These are phyloP conservation scores for Wickerhamomyces mucosus DNA, from an alignment of 805 yeast species.

Conservation along the genomic window DNA sequence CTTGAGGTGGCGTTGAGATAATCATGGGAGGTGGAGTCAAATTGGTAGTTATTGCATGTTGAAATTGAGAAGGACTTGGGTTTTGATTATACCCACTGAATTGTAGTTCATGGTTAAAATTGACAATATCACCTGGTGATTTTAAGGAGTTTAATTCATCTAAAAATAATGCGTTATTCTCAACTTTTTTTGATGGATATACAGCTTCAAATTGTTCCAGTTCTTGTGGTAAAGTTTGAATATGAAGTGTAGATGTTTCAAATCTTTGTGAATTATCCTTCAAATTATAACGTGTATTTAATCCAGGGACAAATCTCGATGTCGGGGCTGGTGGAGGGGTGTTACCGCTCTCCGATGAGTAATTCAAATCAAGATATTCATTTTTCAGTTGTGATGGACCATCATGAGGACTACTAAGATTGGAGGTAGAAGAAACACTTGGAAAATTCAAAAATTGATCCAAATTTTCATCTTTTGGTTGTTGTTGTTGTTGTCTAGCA, in stretches of 20 bases:
- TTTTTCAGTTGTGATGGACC: too few relatives aligned
- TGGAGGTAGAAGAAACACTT: too few relatives aligned
- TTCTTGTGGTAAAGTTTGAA: too few relatives aligned
- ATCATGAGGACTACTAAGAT: too few relatives aligned
- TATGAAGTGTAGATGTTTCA: too few relatives aligned
- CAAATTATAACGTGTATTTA: too few relatives aligned
- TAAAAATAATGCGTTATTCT: slow-evolving; percentile 9
- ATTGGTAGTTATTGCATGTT: background rate
- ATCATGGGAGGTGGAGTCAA: slow-evolving; percentile 7
- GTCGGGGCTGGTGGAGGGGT: slow-evolving; percentile 1
- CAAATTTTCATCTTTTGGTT: slow-evolving; percentile 7
- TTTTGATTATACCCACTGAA: background rate
- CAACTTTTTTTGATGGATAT: too few relatives aligned
- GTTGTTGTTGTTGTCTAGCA: background rate
- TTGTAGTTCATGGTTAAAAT: slow-evolving; percentile 1
- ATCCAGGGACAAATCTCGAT: too few relatives aligned
- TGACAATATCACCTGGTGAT: slow-evolving; percentile 6
- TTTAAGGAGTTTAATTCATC: slow-evolving; percentile 10
- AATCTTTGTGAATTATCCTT: too few relatives aligned
- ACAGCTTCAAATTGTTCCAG: too few relatives aligned
- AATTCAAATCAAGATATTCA: background rate
- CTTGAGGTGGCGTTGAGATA: slow-evolving; percentile 13
- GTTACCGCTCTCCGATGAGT: background rate
- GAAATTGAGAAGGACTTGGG: slow-evolving; percentile 2
- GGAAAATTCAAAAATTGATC: slow-evolving; percentile 15